Base-by-base conservation (phyloP, 768 basidiomycete genomes). In the Arthromyces matolae region DNA sequence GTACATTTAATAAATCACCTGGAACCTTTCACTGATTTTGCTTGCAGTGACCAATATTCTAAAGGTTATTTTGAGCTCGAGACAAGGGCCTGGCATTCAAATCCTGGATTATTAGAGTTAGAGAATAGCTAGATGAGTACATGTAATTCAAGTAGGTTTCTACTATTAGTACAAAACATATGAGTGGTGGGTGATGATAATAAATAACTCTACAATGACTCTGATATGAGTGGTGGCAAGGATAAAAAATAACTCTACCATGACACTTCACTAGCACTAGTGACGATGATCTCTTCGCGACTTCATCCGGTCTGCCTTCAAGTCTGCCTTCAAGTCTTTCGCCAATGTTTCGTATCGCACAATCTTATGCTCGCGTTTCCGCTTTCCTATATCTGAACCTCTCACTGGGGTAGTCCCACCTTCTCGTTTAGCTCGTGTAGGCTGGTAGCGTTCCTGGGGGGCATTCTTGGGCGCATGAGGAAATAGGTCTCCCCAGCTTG, bases 401-500 rank as follows among this genome's bases (percentile, higher is more conserved):
- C 62, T 67, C 3, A 59, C 53, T 2, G 60, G 51, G 18, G 50
- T 60, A 14, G 59, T 59, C 12, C 51, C 61, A 45, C 61, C 65
- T 40, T 60, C 51, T 34, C 64, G 62, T 40, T 63, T 65, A 5
- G 55, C 50, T 51, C 58, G 64, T 47, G 58, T 61, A 35, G 71
- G 67, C 56, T 77, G 72, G 58, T 72, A 69, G 3, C 86, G 81
- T 52, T 83, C 79, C 47, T 88, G 80, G 0, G 87, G 82, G 5
- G 72, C 60, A 60, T 88, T 90, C 66, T 93, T 93, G 4, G 93
- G 81, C 14, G 73, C 67, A 60, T 97, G 94, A 18, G 96, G 96
- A 67, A 98, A 97, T 19, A 91, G 73, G 63, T 98, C 96, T 16
- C 96, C 96, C 94, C 95, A 98, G 8, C 66, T 68, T 0, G 89